Evolutionary conservation across 148 eudicot species (phyloP), one percentile per base, ranked within the genome.

Genomic region (Fagopyrum esculentum): DNA sequence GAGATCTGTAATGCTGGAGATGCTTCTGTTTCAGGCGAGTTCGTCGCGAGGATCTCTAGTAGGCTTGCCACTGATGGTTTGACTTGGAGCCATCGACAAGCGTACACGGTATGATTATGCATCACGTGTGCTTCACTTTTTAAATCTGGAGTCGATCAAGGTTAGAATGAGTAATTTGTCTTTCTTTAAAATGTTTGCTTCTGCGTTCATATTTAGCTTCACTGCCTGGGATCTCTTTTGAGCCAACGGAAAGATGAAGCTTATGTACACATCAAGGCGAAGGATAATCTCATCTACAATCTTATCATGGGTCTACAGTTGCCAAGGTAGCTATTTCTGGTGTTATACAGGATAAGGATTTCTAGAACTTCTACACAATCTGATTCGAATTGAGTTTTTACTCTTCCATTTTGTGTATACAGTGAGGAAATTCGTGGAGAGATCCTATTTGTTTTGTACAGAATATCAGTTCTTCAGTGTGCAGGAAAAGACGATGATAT

Each of bases 381-480:
- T 49, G 11, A 66, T 40, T 29, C 71, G 30, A 66, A 12, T 22
- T 15, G 26, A 47, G 74, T 55, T 75, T 40, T 48, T 15, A 64
- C 64, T 75, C 60, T 52, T 40, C 43, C 22, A 7, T 30, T 50
- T 69, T 7, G 9, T 77, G 45, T 50, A 78, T 85, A 73, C 85
- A 95, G 99, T 73, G 99, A 95, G 79, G 94, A 92, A 71, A 86
- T 92, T 74, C 91, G 79, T 79, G 97, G 99, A 81, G 99, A 95
- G 88, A 88, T 90, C 81, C 85, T 92, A 77, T 95, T 90, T 84
- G 88, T 92, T 52, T 78, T 95, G 76, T 92, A 86, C 82, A 90
- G 84, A 79, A 78, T 86, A 78, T 86, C 89, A 66, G 60, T 87
- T 72, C 89, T 90, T 56, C 92, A 84, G 71, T 77, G 80, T 79